These are phyloP conservation scores for Drosera capensis DNA, from an alignment of 148 eudicot species.

Conservation along the genomic window DNA sequence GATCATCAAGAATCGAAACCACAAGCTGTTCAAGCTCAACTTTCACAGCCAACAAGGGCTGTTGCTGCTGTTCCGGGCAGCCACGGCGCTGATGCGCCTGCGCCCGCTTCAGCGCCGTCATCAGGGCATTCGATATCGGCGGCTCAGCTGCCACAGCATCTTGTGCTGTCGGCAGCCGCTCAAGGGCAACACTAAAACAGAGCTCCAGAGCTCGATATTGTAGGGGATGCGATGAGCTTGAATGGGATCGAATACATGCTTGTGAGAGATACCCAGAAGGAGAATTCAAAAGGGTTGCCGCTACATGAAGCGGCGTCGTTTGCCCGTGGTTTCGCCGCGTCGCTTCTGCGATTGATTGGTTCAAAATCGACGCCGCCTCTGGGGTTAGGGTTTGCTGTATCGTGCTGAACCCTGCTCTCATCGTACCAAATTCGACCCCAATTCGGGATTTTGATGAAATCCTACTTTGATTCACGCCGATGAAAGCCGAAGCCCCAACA, in stretches of 20 bases:
- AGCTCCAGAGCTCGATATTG: slow-evolving; percentile 93
- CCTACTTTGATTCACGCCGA: too few relatives aligned
- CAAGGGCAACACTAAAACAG: slow-evolving; percentile 85
- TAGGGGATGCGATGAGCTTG: slow-evolving; percentile 84
- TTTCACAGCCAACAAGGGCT: slow-evolving; percentile 78
- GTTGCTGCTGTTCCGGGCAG: slow-evolving; percentile 90
- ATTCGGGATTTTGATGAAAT: too few relatives aligned
- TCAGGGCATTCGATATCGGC: slow-evolving; percentile 76
- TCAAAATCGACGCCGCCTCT: slow-evolving; percentile 59
- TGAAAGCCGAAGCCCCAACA: too few relatives aligned
- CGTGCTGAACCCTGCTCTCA: too few relatives aligned
- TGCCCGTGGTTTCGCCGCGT: slow-evolving; percentile 77
- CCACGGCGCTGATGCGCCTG: slow-evolving; percentile 90
- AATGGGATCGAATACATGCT: slow-evolving; percentile 85
- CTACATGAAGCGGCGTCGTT: slow-evolving; percentile 90
- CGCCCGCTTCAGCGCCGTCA: slow-evolving; percentile 84
- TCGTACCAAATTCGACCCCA: too few relatives aligned
- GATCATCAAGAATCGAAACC: slow-evolving; percentile 77
- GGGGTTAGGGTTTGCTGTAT: too few relatives aligned
- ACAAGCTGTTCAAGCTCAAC: slow-evolving; percentile 84
- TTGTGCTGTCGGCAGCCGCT: slow-evolving; percentile 23
- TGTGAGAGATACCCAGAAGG: slow-evolving; percentile 62
- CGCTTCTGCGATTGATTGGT: slow-evolving; percentile 80
- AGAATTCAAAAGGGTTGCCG: slow-evolving; percentile 58
- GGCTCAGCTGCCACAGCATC: slow-evolving; percentile 18